Base-by-base conservation (phyloP, 371 early-diverging fungal species). In the Vairimorpha necatrix region DNA sequence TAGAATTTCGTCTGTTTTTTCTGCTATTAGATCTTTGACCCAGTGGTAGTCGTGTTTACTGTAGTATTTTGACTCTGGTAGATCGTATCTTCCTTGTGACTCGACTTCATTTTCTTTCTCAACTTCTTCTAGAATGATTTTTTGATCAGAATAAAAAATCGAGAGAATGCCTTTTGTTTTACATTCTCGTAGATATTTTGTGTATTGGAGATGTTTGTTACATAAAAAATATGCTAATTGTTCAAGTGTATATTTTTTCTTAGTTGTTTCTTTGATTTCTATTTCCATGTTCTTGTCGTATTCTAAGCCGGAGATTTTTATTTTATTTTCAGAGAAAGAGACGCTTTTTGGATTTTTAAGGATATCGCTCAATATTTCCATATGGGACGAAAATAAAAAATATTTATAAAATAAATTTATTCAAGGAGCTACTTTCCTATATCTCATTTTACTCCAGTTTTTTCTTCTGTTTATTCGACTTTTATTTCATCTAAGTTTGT, bases 81-180 rank as follows among this genome's bases (percentile, higher is more conserved):
- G 39, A 47, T 68, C 75, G 28, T 66, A 56, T 20, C 24, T 20
- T 26, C 28, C 50, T 32, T 22, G 2, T 28, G 18, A 13, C 24
- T 47, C 30, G 13, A 46, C 13, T 22, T 60, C 62, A 28, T 46
- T 38, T 18, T 54, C 69, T 18, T 62, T 68, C 46, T 68, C 63
- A 30, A 75, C 39, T 48, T 75, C 75, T 34, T 75, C 69, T n/a
- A 75, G 28, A 22, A 75, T 60, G 39, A 62, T 75, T 32, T 61
- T 75, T 34, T 68, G 75, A 68, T 75, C 75, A 4, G 65, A 50
- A 38, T 75, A 75, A 34, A 48, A 62, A 32, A 75, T 69, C 30
- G 56, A 47, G 7, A 34, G 36, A 32, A 75, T 42, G 20, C 65
- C 65, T 9, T 60, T 53, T 22, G 58, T 65, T 39, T 42, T 60